Evolutionary conservation across 306 rosid genomes (phyloP).

Genomic region (Rosa multiflora): DNA sequence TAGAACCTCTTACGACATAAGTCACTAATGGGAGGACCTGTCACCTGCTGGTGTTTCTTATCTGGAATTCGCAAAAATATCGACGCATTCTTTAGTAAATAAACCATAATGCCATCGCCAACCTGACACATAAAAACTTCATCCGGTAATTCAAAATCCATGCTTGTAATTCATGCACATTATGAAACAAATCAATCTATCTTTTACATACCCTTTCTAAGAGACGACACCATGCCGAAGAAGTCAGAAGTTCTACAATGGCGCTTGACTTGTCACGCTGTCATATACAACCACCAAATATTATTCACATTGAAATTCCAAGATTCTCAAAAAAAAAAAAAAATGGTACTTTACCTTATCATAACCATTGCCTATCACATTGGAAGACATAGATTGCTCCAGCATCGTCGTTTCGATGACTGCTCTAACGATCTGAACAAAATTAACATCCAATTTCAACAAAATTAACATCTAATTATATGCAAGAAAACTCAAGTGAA

Average conservation of each 20-base stretch:
- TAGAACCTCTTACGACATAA: constrained; percentile 38
- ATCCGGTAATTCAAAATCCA: not conserved
- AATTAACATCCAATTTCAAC: not conserved
- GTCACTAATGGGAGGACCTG: constrained; percentile 53
- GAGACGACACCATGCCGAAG: constrained; percentile 64
- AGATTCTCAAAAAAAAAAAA: not conserved
- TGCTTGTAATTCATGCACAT: not conserved
- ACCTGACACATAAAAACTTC: constrained; percentile 45
- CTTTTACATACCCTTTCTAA: constrained; percentile 64
- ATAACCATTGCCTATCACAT: constrained; percentile 58
- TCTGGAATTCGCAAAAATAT: constrained; percentile 58
- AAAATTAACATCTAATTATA: no score
- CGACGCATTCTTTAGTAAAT: constrained; percentile 46
- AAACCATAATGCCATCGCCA: constrained; percentile 57
- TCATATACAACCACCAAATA: constrained; percentile 16
- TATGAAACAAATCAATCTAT: not conserved
- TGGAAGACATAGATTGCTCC: constrained; percentile 26
- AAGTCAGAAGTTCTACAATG: constrained; percentile 50
- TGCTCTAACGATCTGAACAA: constrained; percentile 55
- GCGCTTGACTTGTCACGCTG: constrained; percentile 53
- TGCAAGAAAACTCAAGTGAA: no score
- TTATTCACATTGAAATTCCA: not conserved
- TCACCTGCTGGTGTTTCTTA: constrained; percentile 63
- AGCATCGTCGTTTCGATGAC: constrained; percentile 42
- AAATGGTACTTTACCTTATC: constrained; percentile 37